These are phyloP conservation scores for Alnus glutinosa DNA, from an alignment of 306 rosid species.

Conservation along the genomic window DNA sequence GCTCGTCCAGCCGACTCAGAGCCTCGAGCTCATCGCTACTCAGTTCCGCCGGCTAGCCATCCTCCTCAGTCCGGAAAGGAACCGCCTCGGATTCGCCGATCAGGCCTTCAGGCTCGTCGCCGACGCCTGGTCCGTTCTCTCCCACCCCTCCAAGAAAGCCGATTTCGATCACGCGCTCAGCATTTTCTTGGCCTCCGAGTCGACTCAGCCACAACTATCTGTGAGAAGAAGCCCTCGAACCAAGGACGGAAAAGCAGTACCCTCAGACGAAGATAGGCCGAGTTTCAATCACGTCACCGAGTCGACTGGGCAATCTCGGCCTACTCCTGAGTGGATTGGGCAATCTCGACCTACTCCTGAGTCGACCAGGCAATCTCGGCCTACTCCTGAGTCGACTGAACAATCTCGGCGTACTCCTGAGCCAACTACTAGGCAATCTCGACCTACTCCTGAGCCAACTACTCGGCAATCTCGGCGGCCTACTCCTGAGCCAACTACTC, in stretches of 20 bases:
- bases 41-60: slow-evolving; percentile 76
- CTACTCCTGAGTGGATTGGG: slow-evolving; percentile 13
- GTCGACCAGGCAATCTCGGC: no score
- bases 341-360: background rate
- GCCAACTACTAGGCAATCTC: background rate
- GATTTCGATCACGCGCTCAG: slow-evolving; percentile 60
- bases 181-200: slow-evolving; percentile 34
- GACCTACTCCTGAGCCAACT: background rate
- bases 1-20: slow-evolving; percentile 57
- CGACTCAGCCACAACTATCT: slow-evolving; percentile 21
- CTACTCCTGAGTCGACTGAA: no score
- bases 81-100: slow-evolving; percentile 54
- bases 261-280: slow-evolving; percentile 41
- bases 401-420: slow-evolving; percentile 1
- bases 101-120: slow-evolving; percentile 70
- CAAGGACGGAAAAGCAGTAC: slow-evolving; percentile 26
- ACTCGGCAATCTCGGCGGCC: background rate
- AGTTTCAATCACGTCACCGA: slow-evolving; percentile 44
- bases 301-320: slow-evolving; percentile 28
- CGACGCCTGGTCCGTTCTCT: slow-evolving; percentile 83
- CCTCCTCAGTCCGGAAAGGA: slow-evolving; percentile 63
- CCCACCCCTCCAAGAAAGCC: slow-evolving; percentile 56
- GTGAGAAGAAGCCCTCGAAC: slow-evolving; percentile 40
- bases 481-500: slow-evolving; percentile 6
- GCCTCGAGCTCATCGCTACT: slow-evolving; percentile 63